phyloP scores from a whole-genome alignment of 345 rosid genomes.

The Trapa incisa region DNA sequence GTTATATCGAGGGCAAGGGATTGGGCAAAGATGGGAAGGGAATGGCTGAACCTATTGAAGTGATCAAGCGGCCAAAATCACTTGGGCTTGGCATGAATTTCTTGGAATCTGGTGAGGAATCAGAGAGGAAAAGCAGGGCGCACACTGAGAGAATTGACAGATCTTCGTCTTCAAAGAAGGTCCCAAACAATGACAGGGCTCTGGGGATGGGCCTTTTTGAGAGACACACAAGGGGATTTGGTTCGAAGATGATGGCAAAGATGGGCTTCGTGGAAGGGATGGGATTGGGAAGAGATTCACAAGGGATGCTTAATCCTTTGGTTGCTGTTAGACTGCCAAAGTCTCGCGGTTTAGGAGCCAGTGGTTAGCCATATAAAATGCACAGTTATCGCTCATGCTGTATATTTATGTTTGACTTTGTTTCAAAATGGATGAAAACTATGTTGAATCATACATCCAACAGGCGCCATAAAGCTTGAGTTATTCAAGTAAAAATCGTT shows the following conservation, averaged over 20 bases:
- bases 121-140: slow-evolving; percentile 6
- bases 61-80: slow-evolving; percentile 58
- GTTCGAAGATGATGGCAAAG: slow-evolving; percentile 81
- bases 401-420: no score
- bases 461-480: no score
- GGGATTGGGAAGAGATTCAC: slow-evolving; percentile 68
- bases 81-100: slow-evolving; percentile 63
- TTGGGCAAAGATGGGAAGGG: slow-evolving; percentile 81
- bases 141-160: neutral
- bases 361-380: neutral
- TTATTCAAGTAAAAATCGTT: no score
- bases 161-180: slow-evolving; percentile 2
- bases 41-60: slow-evolving; percentile 62
- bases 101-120: slow-evolving; percentile 18
- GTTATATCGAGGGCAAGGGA: slow-evolving; percentile 72
- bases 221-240: slow-evolving; percentile 79
- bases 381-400: neutral
- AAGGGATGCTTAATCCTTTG: slow-evolving; percentile 62
- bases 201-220: slow-evolving; percentile 57
- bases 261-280: slow-evolving; percentile 87
- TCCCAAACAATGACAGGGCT: slow-evolving; percentile 17
- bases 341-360: slow-evolving; percentile 68
- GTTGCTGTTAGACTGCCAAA: slow-evolving; percentile 45
- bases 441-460: no score
- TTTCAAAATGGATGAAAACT: no score